phyloP scores from a whole-genome alignment of 257 asterid species.

The Lithospermum erythrorhizon region DNA sequence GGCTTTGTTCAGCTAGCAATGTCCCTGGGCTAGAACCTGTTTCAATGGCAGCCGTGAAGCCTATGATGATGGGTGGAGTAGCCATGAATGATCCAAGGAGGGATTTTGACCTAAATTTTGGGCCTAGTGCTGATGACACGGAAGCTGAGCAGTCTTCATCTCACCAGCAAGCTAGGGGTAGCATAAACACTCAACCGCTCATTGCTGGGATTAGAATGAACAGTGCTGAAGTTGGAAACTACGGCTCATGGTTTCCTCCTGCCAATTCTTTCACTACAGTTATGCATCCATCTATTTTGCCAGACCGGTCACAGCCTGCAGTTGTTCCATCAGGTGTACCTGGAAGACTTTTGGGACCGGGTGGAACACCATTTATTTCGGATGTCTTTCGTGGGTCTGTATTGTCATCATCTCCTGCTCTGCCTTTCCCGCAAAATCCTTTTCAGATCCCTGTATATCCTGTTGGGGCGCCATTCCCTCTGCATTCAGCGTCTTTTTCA shows the following conservation, averaged over 20 bases:
- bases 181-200: conserved; percentile 35
- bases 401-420: conserved; percentile 35
- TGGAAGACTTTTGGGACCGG: conserved; percentile 48
- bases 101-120: conserved; percentile 45
- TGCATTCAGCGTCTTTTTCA: conserved; percentile 47
- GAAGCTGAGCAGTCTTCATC: conserved; percentile 17
- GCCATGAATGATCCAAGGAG: conserved; percentile 23
- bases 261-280: conserved; percentile 49
- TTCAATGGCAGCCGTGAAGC: conserved; percentile 14
- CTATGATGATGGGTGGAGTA: conserved; percentile 18
- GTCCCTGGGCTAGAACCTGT: conserved; percentile 18
- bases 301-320: conserved; percentile 60
- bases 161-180: conserved; percentile 22
- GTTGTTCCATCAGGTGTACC: conserved; percentile 45
- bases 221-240: conserved; percentile 36
- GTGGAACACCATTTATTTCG: conserved; percentile 28
- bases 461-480: conserved; percentile 45
- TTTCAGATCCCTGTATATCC: conserved; percentile 44
- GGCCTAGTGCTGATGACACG: conserved; percentile 37
- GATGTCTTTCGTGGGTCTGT: conserved; percentile 31
- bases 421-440: conserved; percentile 23
- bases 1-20: conserved; percentile 27
- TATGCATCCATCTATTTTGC: conserved; percentile 39
- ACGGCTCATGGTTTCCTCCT: conserved; percentile 69
- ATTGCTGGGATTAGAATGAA: conserved; percentile 32